Base-by-base conservation (phyloP, 2,329 filamentous ascomycete genomes). In the Colletotrichum sp. region DNA sequence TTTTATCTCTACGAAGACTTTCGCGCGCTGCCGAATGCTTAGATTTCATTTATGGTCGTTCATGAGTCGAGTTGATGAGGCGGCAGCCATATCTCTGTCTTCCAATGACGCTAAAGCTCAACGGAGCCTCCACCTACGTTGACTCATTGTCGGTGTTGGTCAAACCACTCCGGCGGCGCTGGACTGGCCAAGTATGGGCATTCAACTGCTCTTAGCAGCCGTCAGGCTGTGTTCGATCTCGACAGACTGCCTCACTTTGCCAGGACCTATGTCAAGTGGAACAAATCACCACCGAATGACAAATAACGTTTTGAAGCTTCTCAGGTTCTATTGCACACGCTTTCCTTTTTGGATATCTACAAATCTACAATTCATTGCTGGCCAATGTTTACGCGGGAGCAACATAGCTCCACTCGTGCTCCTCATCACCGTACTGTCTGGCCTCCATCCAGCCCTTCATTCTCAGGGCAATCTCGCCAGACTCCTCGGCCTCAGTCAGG, bases 391-490 rank as follows among this genome's bases (percentile, higher is more conserved):
- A 73, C 16, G 81, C 86, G 9, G 81, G 86, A 86, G 71, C 67
- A 69, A 87, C 79, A 80, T 92, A 93, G 89, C 96, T 98, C 97
- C 97, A 99, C 78, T 93, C 90, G 84, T 98, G 95, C 83, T 95
- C 91, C 85, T 96, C 94, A 78, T 98, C 96, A 77, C 97, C 97
- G 83, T 98, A 98, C 87, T 98, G 96, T 79, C 97, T 96, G 32
- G 88, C 93, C 88, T 98, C 96, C 77, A 99, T 98, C 97, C 97
- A 99, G 81, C 94, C 91, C 92, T 98, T 98, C 93, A 99, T 96
- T 85, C 91, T 91, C 80, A 92, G 87, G 12, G 97, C 94, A 81
- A 98, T 89, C 82, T 96, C 94, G 58, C 97, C 97, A 13, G 95
- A 96, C 88, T 99, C 96, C 85, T 97, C 91, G 63, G 92, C 88